phyloP scores from a whole-genome alignment of 257 asterid genomes.

The Solanum commersonii region DNA sequence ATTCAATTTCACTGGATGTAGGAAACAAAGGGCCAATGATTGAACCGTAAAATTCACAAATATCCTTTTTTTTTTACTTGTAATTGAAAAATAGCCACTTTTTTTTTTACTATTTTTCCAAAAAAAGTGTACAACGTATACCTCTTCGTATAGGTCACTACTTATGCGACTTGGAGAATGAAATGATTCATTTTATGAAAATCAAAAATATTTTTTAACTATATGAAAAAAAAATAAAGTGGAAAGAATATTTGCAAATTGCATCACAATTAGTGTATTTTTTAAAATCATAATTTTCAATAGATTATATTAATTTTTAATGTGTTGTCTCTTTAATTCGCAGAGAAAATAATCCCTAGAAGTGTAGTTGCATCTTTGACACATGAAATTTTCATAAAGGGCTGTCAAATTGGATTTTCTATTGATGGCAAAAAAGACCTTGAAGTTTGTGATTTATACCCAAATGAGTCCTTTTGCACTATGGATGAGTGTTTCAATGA shows the following conservation, averaged over 20 bases:
- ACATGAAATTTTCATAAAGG: conserved; percentile 29
- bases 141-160: neutral
- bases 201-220: neutral
- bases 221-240: neutral
- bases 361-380: conserved; percentile 28
- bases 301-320: neutral
- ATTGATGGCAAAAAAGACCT: conserved; percentile 9
- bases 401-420: conserved; percentile 16
- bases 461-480: conserved; percentile 13
- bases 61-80: neutral
- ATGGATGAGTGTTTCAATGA: conserved; percentile 20
- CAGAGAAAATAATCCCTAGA: conserved; percentile 23
- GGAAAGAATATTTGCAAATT: neutral
- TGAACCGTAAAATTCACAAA: neutral
- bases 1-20: neutral
- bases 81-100: neutral
- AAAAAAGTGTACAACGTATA: too few species aligned
- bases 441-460: conserved; percentile 11
- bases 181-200: neutral
- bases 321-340: neutral
- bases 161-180: neutral
- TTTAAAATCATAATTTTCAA: too few species aligned
- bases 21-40: too few species aligned
- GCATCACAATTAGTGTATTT: neutral
- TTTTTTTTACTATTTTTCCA: neutral